These are phyloP conservation scores for Endothia cerciana DNA, from an alignment of 2,329 filamentous ascomycete genomes.

Conservation along the genomic window DNA sequence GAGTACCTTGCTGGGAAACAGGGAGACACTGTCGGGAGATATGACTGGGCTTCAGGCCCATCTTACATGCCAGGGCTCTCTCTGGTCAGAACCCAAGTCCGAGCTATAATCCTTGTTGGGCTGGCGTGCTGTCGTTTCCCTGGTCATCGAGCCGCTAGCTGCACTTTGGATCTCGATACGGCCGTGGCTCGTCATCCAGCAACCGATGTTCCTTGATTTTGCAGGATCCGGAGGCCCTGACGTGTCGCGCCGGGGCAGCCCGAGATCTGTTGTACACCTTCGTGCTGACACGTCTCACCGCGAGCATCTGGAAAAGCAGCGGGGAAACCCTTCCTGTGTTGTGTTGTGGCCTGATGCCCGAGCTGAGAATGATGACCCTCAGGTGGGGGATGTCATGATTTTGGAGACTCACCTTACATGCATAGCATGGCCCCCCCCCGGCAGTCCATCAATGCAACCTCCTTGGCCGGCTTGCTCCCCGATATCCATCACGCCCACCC, in stretches of 20 bases:
- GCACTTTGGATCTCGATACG: constrained; percentile 9
- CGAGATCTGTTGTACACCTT: constrained; percentile 14
- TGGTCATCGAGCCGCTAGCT: constrained; percentile 3
- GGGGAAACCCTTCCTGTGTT: constrained; percentile 1
- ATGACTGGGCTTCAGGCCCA: background rate
- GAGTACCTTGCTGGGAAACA: constrained; percentile 17
- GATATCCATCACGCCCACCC: constrained; percentile 9
- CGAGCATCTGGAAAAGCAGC: constrained; percentile 16
- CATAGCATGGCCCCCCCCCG: background rate
- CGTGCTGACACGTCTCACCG: constrained; percentile 13
- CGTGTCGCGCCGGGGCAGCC: constrained; percentile 9
- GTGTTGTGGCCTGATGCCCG: constrained; percentile 21
- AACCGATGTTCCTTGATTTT: constrained; percentile 11
- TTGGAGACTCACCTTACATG: constrained; percentile 5
- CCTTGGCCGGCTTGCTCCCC: constrained; percentile 10
- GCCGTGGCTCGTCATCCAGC: background rate
- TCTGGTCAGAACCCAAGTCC: constrained; percentile 13
- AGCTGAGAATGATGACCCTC: constrained; percentile 15
- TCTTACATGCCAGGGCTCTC: background rate
- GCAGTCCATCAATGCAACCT: constrained; percentile 24
- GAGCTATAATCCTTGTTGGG: constrained; percentile 16
- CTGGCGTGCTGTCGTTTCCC: background rate
- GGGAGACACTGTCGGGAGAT: background rate
- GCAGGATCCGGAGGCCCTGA: constrained; percentile 1
- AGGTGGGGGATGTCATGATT: constrained; percentile 24